Evolutionary conservation across 2,329 filamentous ascomycete genomes (phyloP), one percentile per base, ranked within the genome.

Genomic region (Pezicula radicicola): DNA sequence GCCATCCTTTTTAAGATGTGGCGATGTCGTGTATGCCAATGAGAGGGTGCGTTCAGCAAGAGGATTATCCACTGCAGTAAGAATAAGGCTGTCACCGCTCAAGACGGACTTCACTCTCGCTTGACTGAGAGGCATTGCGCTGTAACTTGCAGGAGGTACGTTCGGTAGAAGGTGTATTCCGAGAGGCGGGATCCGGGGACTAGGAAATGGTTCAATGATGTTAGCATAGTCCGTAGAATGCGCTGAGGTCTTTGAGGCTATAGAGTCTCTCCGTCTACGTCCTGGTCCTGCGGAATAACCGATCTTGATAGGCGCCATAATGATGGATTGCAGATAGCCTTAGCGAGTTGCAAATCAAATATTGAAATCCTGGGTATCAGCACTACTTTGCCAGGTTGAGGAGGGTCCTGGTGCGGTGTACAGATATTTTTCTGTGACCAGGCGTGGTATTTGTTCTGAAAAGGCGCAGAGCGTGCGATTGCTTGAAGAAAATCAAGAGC

Each of bases 91-190:
- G 77, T 97, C 94, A 65, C 94, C 94, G 66, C 92, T 97, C 66
- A 95, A 77, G 62, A 96, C 90, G 69, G 88, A 90, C 80, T 99
- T 99, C 72, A 97, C 92, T 66, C 85, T 88, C 68, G 86, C 83
- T 70, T 84, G 71, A 63, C 63, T 60, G 44, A 65, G 58, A 54
- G 61, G 55, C 63, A 66, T 67, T 37, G 55, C 63, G 46, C 50
- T 47, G 54, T 64, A 67, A 56, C 61, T 51, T 53, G 63, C 60
- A 36, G 62, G 60, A 47, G 67, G 63, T 16, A 64, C 55, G 51
- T 62, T 65, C 48, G 57, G 62, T 39, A 55, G 46, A 18, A 46
- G 48, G 43, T 50, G 52, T 42, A 54, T 55, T 58, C 50, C 53
- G 49, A 54, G 55, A 18, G 53, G 46, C 45, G 47, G 43, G 35